Evolutionary conservation across 352 stramenopile genomes (phyloP), one percentile per base, ranked within the genome.

Genomic region (Pythium sukuiense): DNA sequence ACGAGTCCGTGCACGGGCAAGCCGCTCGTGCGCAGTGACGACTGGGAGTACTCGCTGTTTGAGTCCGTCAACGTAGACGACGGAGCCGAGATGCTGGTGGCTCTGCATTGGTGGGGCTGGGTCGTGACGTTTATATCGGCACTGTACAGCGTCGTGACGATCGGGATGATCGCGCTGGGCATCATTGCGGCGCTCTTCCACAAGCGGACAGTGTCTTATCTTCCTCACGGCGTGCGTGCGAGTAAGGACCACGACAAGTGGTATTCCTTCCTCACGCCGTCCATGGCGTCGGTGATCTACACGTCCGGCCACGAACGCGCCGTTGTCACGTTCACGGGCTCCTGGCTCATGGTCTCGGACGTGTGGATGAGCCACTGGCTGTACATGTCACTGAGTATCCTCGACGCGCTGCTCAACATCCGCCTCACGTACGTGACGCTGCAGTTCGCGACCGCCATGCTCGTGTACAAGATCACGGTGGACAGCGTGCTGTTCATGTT

Each of bases 341-440:
- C 62, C 56, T 52, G 76, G 11, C 63, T 88, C 27, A 78, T 84
- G 73, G 77, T 73, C 0, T 88, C 79, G 0, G 77, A 86, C 30
- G 63, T 83, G 2, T 86, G 79, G 79, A 83, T 88, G 53, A 86
- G 84, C 59, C 77, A 88, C 53, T 88, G 77, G 80, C 69, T 87
- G 2, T 87, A 85, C 59, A 83, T 86, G 9, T 16, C 70, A 2
- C 49, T 87, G 1, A 83, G 80, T 52, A 78, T 85, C 11, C 46
- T 85, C 37, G 77, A 88, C 9, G 70, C 80, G 3, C 60, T 87
- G 8, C 58, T 72, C 8, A 83, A 74, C 50, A 16, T 86, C 1
- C 72, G 77, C 0, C 72, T 80, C 59, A 88, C 67, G 20, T 87
- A 20, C 37, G 37, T 43, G 37, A 43, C 37, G 37, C 37, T 43